Conservation (phyloP, 805 yeast genomes). For the Saccharomycopsis javanensis region DNA sequence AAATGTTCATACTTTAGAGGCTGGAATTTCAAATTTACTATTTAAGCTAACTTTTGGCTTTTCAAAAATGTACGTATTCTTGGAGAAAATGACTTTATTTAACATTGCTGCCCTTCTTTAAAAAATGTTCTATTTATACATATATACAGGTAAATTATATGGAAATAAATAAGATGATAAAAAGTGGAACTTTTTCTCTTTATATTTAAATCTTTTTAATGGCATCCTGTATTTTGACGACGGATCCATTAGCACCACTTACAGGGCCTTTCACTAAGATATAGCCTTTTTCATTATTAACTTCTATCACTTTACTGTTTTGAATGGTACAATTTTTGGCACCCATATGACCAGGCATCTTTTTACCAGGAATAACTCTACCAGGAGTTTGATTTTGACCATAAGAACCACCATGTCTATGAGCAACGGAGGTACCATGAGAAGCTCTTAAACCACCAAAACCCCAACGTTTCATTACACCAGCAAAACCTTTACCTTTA, state of each 20-base stretch:
- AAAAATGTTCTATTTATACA: not conserved
- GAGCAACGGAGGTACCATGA: conserved; percentile 90
- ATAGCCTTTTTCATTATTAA: conserved; percentile 73
- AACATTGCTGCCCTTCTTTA: not conserved
- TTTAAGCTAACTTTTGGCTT: too few relatives aligned
- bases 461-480: conserved; percentile 94
- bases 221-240: conserved; percentile 72
- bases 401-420: conserved; percentile 94
- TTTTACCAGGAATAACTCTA: conserved; percentile 90
- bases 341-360: conserved; percentile 98
- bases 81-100: too few relatives aligned
- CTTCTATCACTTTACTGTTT: conserved; percentile 67
- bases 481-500: conserved; percentile 95
- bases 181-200: too few relatives aligned
- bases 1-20: too few relatives aligned
- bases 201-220: conserved; percentile 31
- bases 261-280: conserved; percentile 81
- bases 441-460: conserved; percentile 85
- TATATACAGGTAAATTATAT: not conserved
- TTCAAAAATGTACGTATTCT: too few relatives aligned
- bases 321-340: conserved; percentile 60
- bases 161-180: not conserved
- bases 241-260: conserved; percentile 77
- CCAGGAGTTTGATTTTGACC: conserved; percentile 96
- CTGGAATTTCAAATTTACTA: too few relatives aligned